These are phyloP conservation scores for Colletotrichum sp. DNA, from an alignment of 2,329 filamentous ascomycete species.

Conservation along the genomic window DNA sequence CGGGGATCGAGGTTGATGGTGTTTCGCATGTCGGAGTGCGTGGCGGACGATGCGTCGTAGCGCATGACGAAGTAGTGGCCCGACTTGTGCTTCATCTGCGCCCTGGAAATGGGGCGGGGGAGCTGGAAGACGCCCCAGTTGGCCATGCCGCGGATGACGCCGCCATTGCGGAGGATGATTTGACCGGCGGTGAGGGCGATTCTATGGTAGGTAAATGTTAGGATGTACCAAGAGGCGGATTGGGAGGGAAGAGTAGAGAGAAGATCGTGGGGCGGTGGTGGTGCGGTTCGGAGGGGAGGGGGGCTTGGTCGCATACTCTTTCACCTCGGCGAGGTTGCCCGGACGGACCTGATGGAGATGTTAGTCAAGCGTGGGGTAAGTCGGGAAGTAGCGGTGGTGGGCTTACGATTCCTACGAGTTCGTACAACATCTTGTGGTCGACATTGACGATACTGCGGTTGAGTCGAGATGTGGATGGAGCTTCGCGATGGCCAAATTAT, in stretches of 20 bases:
- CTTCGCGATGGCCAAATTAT: constrained; percentile 16
- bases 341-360: constrained; percentile 76
- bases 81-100: constrained; percentile 81
- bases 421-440: constrained; percentile 82
- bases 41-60: constrained; percentile 78
- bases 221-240: neutral
- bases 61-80: constrained; percentile 99
- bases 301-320: constrained; percentile 72
- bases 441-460: constrained; percentile 27
- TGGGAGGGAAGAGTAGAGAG: neutral
- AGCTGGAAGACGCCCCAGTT: constrained; percentile 97
- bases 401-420: constrained; percentile 95
- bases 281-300: neutral
- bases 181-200: constrained; percentile 87
- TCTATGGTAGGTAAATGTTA: constrained; percentile 48
- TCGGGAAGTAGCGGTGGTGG: too few species aligned
- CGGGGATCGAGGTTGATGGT: constrained; percentile 86
- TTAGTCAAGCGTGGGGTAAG: too few species aligned
- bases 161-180: constrained; percentile 80
- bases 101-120: constrained; percentile 77
- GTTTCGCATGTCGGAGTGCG: constrained; percentile 76
- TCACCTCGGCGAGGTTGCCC: constrained; percentile 87
- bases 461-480: neutral
- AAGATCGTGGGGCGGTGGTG: constrained; percentile 3
- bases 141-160: constrained; percentile 88